phyloP scores from a whole-genome alignment of 345 rosid species.

The Geranium rotundifolium region DNA sequence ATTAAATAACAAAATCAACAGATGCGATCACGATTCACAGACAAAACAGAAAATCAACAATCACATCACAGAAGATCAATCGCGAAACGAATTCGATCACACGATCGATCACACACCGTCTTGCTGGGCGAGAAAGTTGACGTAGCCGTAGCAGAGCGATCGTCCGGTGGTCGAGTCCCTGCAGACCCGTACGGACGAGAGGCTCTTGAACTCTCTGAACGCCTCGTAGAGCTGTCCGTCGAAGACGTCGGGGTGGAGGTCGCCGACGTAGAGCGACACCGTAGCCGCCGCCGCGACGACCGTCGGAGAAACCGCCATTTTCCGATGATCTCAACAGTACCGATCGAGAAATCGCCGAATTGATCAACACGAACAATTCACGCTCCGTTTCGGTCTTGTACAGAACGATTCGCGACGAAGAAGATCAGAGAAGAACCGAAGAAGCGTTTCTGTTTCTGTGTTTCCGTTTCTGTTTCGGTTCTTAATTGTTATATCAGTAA shows the following conservation, averaged over 20 bases:
- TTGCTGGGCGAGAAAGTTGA: slow-evolving; percentile 50
- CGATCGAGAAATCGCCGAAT: too few species aligned
- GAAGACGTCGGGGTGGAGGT: slow-evolving; percentile 50
- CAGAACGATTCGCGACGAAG: too few species aligned
- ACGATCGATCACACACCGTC: slow-evolving; percentile 30
- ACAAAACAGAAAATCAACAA: neutral
- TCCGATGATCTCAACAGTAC: too few species aligned
- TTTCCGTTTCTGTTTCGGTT: too few species aligned
- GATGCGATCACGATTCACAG: neutral
- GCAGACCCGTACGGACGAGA: slow-evolving; percentile 65
- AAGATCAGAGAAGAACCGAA: too few species aligned
- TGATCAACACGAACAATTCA: too few species aligned
- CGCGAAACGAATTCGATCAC: too few species aligned
- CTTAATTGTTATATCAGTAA: too few species aligned
- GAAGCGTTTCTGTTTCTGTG: too few species aligned
- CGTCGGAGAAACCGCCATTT: slow-evolving; percentile 39
- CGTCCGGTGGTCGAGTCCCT: slow-evolving; percentile 44
- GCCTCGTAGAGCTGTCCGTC: slow-evolving; percentile 39
- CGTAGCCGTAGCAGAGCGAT: slow-evolving; percentile 75
- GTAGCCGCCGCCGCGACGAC: slow-evolving; percentile 19
- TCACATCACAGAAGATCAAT: too few species aligned
- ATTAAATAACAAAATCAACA: neutral
- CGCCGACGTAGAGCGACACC: slow-evolving; percentile 61
- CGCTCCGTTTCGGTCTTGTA: too few species aligned
- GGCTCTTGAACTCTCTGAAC: slow-evolving; percentile 49